phyloP scores from a whole-genome alignment of 768 basidiomycete species.

The Boletellus ananiceps region DNA sequence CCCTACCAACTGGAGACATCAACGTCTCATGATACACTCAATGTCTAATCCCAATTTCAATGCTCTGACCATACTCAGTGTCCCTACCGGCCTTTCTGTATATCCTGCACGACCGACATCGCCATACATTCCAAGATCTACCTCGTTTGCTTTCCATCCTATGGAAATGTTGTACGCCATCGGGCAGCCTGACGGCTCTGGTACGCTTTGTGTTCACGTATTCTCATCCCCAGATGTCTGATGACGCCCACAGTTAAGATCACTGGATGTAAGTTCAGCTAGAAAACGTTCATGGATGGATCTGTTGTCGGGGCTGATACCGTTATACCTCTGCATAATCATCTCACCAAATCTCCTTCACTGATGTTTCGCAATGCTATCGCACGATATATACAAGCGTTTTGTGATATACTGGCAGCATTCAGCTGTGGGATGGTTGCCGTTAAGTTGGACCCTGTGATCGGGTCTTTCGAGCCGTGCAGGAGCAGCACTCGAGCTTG shows the following conservation, averaged over 20 bases:
- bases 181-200: constrained; percentile 66
- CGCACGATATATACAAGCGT: constrained; percentile 10
- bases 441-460: too few species aligned
- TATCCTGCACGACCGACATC: constrained; percentile 57
- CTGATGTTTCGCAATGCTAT: constrained; percentile 7
- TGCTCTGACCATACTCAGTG: constrained; percentile 39
- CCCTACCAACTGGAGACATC: constrained; percentile 58
- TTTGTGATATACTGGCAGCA: too few species aligned
- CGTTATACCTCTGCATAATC: neutral
- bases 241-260: constrained; percentile 42
- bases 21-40: constrained; percentile 58
- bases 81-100: constrained; percentile 52
- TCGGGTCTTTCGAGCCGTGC: too few species aligned
- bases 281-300: neutral
- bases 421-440: too few species aligned
- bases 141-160: constrained; percentile 77
- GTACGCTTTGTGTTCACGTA: constrained; percentile 29
- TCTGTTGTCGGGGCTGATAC: neutral
- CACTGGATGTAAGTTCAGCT: constrained; percentile 51
- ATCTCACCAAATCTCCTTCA: constrained; percentile 15
- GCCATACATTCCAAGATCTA: constrained; percentile 55
- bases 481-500: too few species aligned
- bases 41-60: constrained; percentile 35
- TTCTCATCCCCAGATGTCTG: neutral
- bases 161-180: constrained; percentile 79